Base-by-base conservation (phyloP, 805 yeast species). In the Myxozyma neotropica region DNA sequence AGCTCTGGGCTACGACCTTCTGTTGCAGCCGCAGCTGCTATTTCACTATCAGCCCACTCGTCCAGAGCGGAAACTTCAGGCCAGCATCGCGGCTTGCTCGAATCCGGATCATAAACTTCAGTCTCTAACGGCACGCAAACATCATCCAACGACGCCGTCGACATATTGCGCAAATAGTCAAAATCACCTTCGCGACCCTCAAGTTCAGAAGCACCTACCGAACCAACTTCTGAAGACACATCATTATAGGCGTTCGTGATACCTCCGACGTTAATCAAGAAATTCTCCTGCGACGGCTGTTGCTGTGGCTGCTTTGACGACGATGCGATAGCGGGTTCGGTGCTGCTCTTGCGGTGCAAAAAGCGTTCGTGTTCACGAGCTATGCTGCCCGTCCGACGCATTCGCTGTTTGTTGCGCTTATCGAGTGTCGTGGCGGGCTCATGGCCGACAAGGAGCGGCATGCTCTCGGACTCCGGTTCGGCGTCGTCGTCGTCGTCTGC, bases 51-150 rank as follows among this genome's bases (percentile, higher is more conserved):
- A 0, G 90, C 84, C 73, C 85, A 93, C 63, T 91, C 96, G 64
- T 85, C 86, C 64, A 93, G 75, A 0, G 88, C 83, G 33, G 77
- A 70, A 17, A 89, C 76, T 69, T 94, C 97, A 0, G 98, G 99
- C 98, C 98, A 93, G 47, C 72, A 68, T 62, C 75, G 77, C 26
- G 68, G 58, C 29, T 67, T 65, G 17, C 68, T 21, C 26, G 45
- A 19, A 27, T 38, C 50, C 17, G 66, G 59, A 36, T 69, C 68
- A 36, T 62, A 61, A 26, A 69, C 75, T 12, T 65, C 69, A 2
- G 71, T 59, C 63, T 86, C 91, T 39, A 91, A 78, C 0, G 96
- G 96, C 72, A 90, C 84, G 70, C 97, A 93, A 26, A 93, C 99
- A 73, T 93, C 99, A 70, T 87, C 92, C 59, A 93, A 75, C 1